phyloP scores from a whole-genome alignment of 202 grass and related monocot genomes.

The Elaeis oleifera region DNA sequence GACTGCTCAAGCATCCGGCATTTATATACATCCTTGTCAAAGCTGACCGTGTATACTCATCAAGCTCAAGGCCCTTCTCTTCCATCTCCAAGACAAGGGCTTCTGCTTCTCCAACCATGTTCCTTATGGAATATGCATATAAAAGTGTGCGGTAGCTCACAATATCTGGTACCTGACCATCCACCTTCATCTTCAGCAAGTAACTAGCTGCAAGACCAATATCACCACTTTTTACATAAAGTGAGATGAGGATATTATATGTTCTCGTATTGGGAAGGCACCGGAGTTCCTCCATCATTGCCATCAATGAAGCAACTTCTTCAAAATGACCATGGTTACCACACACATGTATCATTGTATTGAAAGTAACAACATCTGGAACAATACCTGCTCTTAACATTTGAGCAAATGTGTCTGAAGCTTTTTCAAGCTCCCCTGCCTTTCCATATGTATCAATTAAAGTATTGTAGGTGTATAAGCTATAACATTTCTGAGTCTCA shows the following conservation, averaged over 20 bases:
- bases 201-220: slow-evolving; percentile 57
- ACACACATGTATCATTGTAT: slow-evolving; percentile 64
- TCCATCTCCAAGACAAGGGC: slow-evolving; percentile 65
- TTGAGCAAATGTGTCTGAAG: slow-evolving; percentile 50
- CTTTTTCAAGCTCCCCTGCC: slow-evolving; percentile 57
- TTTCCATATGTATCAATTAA: slow-evolving; percentile 84
- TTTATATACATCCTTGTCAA: slow-evolving; percentile 81
- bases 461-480: slow-evolving; percentile 73
- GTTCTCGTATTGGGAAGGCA: slow-evolving; percentile 61
- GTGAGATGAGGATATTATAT: slow-evolving; percentile 64
- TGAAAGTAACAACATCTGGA: slow-evolving; percentile 73
- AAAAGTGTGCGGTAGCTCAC: slow-evolving; percentile 78
- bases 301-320: slow-evolving; percentile 50
- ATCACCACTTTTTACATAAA: slow-evolving; percentile 57
- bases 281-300: slow-evolving; percentile 45
- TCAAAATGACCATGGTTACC: slow-evolving; percentile 40
- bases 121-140: slow-evolving; percentile 62
- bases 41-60: slow-evolving; percentile 91
- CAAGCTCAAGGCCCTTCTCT: slow-evolving; percentile 40
- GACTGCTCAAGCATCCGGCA: slow-evolving; percentile 54
- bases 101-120: slow-evolving; percentile 65
- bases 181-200: slow-evolving; percentile 49
- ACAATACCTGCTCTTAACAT: slow-evolving; percentile 64
- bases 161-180: slow-evolving; percentile 47
- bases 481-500: slow-evolving; percentile 29